Conservation (phyloP, 2,329 filamentous ascomycete species). For the Colletotrichum nymphaeae region DNA sequence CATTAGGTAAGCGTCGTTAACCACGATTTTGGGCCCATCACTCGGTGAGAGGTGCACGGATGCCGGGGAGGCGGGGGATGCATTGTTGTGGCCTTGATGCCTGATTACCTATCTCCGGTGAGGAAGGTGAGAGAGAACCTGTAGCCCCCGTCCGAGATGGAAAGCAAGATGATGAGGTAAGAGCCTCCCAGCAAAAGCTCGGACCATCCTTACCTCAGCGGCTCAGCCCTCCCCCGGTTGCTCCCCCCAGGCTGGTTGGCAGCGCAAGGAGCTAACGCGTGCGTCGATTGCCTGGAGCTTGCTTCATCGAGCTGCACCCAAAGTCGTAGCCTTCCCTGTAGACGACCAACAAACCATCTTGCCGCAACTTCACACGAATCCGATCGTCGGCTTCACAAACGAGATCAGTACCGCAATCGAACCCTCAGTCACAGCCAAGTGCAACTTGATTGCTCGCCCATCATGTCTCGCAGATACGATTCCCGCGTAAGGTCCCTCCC, state of each 20-base stretch:
- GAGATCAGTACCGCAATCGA: neutral
- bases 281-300: constrained; percentile 40
- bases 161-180: neutral
- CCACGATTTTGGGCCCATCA: constrained; percentile 10
- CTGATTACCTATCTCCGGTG: neutral
- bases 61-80: neutral
- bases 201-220: constrained; percentile 28
- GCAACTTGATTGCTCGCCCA: constrained; percentile 41
- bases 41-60: constrained; percentile 6
- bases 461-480: constrained; percentile 97
- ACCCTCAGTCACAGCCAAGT: neutral
- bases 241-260: constrained; percentile 21
- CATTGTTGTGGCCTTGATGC: constrained; percentile 4
- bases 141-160: neutral
- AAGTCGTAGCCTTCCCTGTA: constrained; percentile 34
- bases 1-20: constrained; percentile 28
- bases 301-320: constrained; percentile 34
- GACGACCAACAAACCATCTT: constrained; percentile 23
- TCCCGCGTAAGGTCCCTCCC: constrained; percentile 76
- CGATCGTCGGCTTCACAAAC: constrained; percentile 19
- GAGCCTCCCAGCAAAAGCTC: constrained; percentile 21
- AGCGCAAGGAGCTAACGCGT: constrained; percentile 37
- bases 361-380: constrained; percentile 5
- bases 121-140: neutral
- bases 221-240: constrained; percentile 17